Evolutionary conservation across 495 filamentous ascomycete genomes (phyloP), one percentile per base, ranked within the genome.

Genomic region (Aspergillus baeticus): DNA sequence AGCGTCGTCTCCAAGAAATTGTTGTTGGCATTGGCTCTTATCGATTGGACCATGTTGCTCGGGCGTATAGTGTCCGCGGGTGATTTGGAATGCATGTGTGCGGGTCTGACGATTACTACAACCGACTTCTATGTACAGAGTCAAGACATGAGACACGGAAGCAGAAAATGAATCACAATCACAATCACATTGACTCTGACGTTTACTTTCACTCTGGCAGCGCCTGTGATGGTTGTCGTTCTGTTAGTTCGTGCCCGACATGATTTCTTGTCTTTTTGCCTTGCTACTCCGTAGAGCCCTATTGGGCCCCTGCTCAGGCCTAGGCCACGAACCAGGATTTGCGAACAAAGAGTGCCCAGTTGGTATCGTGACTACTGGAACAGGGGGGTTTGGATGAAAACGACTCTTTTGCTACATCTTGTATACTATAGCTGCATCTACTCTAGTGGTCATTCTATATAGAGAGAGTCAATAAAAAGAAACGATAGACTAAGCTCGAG

Each of bases 91-190:
- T 50, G 53, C 39, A 57, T 55, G 41, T 58, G 59, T 48, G 20
- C 42, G 62, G 60, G 55, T 53, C 61, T 58, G 60, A 51, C 14
- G 33, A 45, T 17, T 56, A 42, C 22, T 56, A 42, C n/a, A n/a
- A n/a, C 35, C 26, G 45, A 34, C 33, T 52, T 21, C 26, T 51
- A 54, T 39, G 44, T 39, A 51, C 46, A 39, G 39, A 33, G 15
- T 52, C 36, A 22, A 23, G 34, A 29, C 31, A 31, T 44, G 41
- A 37, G 35, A 21, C 10, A 21, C 2, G 11, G 22, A 37, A 37
- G 14, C 31, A 50, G n/a, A 20, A 51, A 47, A 29, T 29, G 26
- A 29, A 29, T 29, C 26, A 29, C 4, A 8, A 50, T 50, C 17
- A 50, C 47, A 50, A 50, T 50, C 34, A 50, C 47, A 36, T 8